phyloP scores from a whole-genome alignment of 2,329 filamentous ascomycete species.

The Phialophora chinensis region DNA sequence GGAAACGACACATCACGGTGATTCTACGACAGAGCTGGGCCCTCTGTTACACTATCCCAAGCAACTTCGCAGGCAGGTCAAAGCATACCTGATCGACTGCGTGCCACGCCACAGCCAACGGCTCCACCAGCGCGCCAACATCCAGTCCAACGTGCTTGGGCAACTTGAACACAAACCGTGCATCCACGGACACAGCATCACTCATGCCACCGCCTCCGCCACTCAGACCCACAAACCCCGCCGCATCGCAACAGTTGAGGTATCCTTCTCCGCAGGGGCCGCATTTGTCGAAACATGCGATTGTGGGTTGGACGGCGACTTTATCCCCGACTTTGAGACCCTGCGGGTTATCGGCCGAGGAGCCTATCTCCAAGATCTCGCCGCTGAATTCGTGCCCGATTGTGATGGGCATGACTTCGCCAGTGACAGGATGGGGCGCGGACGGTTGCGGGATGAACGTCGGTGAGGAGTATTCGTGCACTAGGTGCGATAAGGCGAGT shows the following conservation, averaged over 20 bases:
- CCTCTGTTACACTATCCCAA: too few relatives aligned
- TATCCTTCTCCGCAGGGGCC: conserved; percentile 59
- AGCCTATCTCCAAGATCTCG: conserved; percentile 63
- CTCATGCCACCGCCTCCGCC: conserved; percentile 63
- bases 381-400: conserved; percentile 72
- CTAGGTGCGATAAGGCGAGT: conserved; percentile 7
- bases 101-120: conserved; percentile 69
- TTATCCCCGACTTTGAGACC: conserved; percentile 60
- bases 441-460: conserved; percentile 55
- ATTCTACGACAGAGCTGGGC: background rate
- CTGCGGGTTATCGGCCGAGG: conserved; percentile 47
- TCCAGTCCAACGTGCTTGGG: conserved; percentile 60
- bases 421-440: conserved; percentile 63
- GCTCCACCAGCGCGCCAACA: conserved; percentile 66
- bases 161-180: conserved; percentile 56
- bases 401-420: conserved; percentile 63
- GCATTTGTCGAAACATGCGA: conserved; percentile 62
- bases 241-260: conserved; percentile 64
- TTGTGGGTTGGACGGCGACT: conserved; percentile 66
- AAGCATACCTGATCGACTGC: conserved; percentile 54
- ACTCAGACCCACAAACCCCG: conserved; percentile 59
- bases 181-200: conserved; percentile 60
- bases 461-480: conserved; percentile 59
- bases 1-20: background rate
- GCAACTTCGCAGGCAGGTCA: background rate